Percentiles rank a stretch among this genome's conserved stretches.
Evolutionary conservation across 257 asterid species (phyloP).

Genomic region (Mentha longifolia): DNA sequence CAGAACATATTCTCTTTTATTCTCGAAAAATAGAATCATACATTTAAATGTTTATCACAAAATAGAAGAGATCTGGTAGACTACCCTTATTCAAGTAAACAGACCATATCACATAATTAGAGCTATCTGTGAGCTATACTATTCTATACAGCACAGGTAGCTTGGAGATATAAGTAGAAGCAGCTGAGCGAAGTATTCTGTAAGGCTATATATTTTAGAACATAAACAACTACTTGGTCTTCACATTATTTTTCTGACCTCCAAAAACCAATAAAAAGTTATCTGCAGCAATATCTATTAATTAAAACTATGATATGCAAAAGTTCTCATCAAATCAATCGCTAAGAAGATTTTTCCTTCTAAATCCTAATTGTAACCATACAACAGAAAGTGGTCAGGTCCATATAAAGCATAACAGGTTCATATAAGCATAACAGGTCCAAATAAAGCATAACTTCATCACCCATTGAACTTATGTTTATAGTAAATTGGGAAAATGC

Average conservation of each 20-base stretch:
- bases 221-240: constrained; percentile 1
- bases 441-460: background rate
- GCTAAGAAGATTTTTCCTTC: background rate
- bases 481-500: background rate
- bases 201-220: background rate
- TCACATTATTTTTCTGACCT: background rate
- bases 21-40: background rate
- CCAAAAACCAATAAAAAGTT: background rate
- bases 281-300: background rate
- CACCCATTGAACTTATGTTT: background rate
- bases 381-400: background rate
- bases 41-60: background rate
- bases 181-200: background rate
- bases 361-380: constrained; percentile 7
- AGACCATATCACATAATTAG: background rate
- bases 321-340: constrained; percentile 5
- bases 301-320: background rate
- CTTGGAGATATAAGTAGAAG: constrained; percentile 2
- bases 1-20: background rate
- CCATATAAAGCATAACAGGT: background rate
- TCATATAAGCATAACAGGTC: no score
- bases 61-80: background rate
- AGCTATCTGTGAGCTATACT: background rate
- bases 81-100: background rate
- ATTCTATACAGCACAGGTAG: background rate